Base-by-base conservation (phyloP, 495 filamentous ascomycete genomes). In the Annulohypoxylon maeteangense region DNA sequence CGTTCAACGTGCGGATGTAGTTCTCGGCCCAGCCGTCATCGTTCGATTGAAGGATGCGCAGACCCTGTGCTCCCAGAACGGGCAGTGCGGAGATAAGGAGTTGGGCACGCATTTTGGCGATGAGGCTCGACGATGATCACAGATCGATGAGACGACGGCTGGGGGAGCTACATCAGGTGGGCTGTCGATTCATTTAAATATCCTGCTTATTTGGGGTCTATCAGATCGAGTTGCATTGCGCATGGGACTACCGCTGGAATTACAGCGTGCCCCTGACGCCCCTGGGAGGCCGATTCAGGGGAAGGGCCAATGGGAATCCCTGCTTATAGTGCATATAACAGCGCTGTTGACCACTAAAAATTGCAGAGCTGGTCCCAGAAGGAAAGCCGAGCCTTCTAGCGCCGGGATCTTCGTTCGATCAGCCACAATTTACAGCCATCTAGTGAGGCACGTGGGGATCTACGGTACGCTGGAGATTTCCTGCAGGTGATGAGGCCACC, bases 21-120 rank as follows among this genome's bases (percentile, higher is more conserved):
- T 83, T 84, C 72, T 90, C 89, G 3, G 89, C 90, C 89, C 89
- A 92, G 20, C 90, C 89, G 78, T 92, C 90, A 68, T 91, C 90
- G 71, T 92, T 91, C 54, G 86, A 87, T 27, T 88, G 87, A 53
- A 92, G 76, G 69, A 90, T 87, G 64, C 88, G 89, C 29, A 84
- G 78, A 20, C 81, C 85, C 1, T 65, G 48, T 5, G 50, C 65
- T 42, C 62, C 65, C 8, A 70, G 32, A 34, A 65, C 50, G 22
- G 66, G 56, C 50, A 70, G 16, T 40, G 50, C 57, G 36, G 65
- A 54, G 14, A 69, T 25, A 4, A 73, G 11, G 56, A 29, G 32
- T 55, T 69, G 66, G 40, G 42, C 27, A n/a, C 70, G 70, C 70
- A 73, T 73, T 51, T 60, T 73, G 34, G 44, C 12, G 23, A 67